Conservation (phyloP, 805 yeast species). For the Candida adriatica region DNA sequence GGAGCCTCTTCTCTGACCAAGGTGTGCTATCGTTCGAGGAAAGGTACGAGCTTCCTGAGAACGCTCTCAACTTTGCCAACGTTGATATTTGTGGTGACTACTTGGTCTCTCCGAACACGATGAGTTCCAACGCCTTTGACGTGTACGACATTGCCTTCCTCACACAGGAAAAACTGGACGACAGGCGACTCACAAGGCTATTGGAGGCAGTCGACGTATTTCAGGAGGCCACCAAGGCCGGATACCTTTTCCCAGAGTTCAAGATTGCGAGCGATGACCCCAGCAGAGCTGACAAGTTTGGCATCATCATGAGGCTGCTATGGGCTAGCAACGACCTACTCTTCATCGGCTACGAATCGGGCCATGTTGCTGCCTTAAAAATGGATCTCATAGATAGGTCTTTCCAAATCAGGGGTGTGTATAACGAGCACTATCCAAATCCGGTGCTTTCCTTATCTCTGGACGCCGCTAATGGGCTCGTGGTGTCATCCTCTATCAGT, state of each 20-base stretch:
- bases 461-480: slow-evolving; percentile 18
- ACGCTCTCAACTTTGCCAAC: slow-evolving; percentile 66
- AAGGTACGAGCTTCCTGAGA: slow-evolving; percentile 56
- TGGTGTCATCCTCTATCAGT: slow-evolving; percentile 44
- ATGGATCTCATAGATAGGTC: slow-evolving; percentile 13
- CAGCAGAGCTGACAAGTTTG: slow-evolving; percentile 34
- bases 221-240: slow-evolving; percentile 8
- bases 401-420: slow-evolving; percentile 11
- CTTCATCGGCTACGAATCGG: slow-evolving; percentile 68
- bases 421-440: slow-evolving; percentile 39
- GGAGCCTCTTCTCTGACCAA: slow-evolving; percentile 28
- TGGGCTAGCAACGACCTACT: slow-evolving; percentile 30
- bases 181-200: slow-evolving; percentile 16
- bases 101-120: slow-evolving; percentile 55
- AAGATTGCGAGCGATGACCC: slow-evolving; percentile 6
- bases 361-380: slow-evolving; percentile 38
- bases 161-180: slow-evolving; percentile 10
- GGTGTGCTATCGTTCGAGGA: slow-evolving; percentile 3
- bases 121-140: slow-evolving; percentile 59
- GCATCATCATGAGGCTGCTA: slow-evolving; percentile 58
- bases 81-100: slow-evolving; percentile 35
- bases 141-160: slow-evolving; percentile 37
- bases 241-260: slow-evolving; percentile 16
- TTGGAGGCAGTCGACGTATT: slow-evolving; percentile 20
- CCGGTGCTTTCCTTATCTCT: slow-evolving; percentile 42